These are phyloP conservation scores for Basidiobolus meristosporus DNA, from an alignment of 371 early-diverging fungal species.

Conservation along the genomic window DNA sequence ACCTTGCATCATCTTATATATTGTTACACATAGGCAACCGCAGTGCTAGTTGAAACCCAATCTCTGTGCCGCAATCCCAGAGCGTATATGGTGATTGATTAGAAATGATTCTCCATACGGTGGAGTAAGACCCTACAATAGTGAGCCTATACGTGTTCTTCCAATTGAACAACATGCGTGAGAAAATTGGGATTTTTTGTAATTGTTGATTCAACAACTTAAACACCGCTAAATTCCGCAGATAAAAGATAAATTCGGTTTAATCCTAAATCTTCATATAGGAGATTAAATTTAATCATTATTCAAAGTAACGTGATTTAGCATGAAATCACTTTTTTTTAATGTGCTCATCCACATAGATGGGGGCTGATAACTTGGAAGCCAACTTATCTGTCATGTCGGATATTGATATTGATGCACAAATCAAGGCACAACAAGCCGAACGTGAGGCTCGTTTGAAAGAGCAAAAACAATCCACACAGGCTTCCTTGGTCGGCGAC, in stretches of 20 bases:
- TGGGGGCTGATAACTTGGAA: background rate
- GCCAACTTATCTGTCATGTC: background rate
- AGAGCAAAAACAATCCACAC: slow-evolving; percentile 11
- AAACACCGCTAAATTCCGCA: background rate
- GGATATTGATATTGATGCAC: slow-evolving; percentile 11
- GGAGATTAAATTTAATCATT: background rate
- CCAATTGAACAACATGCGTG: too few species aligned
- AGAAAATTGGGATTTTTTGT: background rate
- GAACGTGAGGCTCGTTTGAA: slow-evolving; percentile 9
- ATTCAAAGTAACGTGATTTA: background rate
- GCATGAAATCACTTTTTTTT: background rate
- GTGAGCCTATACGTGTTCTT: too few species aligned
- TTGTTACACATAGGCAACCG: too few species aligned
- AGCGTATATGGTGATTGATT: too few species aligned
- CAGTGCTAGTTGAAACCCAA: too few species aligned
- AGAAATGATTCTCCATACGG: too few species aligned
- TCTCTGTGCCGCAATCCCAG: too few species aligned
- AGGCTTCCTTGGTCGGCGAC: slow-evolving; percentile 27
- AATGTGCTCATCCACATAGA: background rate
- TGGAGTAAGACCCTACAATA: too few species aligned
- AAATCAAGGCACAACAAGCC: slow-evolving; percentile 14
- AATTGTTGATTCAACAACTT: background rate
- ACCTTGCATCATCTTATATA: too few species aligned
- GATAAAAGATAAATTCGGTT: background rate
- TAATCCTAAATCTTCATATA: background rate